Conservation (phyloP, 306 rosid species). For the Malus sieversii region DNA sequence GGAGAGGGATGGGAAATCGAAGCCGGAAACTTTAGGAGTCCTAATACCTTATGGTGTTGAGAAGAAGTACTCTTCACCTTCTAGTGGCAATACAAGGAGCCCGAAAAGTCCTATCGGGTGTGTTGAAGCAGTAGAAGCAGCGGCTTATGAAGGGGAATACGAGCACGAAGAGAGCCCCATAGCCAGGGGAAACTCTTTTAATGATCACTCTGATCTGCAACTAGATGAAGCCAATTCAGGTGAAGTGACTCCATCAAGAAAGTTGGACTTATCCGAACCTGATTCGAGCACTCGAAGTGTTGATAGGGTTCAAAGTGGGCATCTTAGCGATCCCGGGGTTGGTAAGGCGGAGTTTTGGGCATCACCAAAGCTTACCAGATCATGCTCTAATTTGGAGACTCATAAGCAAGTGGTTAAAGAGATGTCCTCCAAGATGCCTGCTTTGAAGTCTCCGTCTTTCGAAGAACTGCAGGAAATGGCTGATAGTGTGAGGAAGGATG, state of each 20-base stretch:
- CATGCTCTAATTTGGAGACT: constrained; percentile 75
- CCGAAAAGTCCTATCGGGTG: constrained; percentile 34
- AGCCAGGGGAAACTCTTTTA: constrained; percentile 32
- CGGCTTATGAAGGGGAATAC: constrained; percentile 48
- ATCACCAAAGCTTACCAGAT: constrained; percentile 53
- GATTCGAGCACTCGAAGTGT: constrained; percentile 10
- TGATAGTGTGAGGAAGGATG: constrained; percentile 25
- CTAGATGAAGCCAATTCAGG: constrained; percentile 21
- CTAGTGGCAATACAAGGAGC: constrained; percentile 35
- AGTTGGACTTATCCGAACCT: constrained; percentile 13
- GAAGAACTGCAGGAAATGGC: constrained; percentile 42
- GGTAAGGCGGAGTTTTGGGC: constrained; percentile 40
- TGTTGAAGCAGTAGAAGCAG: constrained; percentile 12
- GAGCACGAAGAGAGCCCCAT: constrained; percentile 35
- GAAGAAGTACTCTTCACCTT: constrained; percentile 21
- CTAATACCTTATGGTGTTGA: constrained; percentile 23
- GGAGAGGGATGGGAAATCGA: constrained; percentile 23
- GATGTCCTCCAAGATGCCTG: constrained; percentile 29
- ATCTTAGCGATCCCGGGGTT: constrained; percentile 77
- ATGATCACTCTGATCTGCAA: constrained; percentile 32
- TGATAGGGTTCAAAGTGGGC: constrained; percentile 41
- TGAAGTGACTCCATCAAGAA: constrained; percentile 21
- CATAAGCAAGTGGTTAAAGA: constrained; percentile 22
- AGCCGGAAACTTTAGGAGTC: constrained; percentile 29
- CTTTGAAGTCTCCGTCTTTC: constrained; percentile 32